These are phyloP conservation scores for Penicillium turbatum DNA, from an alignment of 495 filamentous ascomycete species.

Conservation along the genomic window DNA sequence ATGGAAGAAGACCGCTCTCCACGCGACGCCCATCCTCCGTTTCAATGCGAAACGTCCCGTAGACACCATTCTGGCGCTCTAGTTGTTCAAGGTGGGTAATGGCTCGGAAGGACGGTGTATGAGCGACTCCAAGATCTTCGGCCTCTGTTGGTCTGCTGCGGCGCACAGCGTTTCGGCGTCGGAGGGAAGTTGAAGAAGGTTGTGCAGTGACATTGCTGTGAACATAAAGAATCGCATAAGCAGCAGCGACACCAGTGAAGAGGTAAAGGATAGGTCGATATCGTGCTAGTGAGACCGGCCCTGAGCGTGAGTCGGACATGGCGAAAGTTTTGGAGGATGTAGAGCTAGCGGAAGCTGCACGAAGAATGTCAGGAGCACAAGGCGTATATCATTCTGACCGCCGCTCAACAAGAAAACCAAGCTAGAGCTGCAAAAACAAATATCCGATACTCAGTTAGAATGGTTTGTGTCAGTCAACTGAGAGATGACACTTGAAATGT, in stretches of 20 bases:
- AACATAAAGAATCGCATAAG: constrained; percentile 47
- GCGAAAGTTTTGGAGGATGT: constrained; percentile 24
- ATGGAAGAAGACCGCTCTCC: constrained; percentile 45
- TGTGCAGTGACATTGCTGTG: constrained; percentile 34
- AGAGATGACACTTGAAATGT: constrained; percentile 2
- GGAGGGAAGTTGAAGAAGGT: constrained; percentile 32
- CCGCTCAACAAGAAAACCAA: background rate
- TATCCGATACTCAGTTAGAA: background rate
- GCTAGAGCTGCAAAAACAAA: background rate
- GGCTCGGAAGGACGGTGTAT: constrained; percentile 39
- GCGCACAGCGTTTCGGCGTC: constrained; percentile 46
- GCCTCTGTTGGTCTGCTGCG: constrained; percentile 34
- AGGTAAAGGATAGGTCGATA: constrained; percentile 50
- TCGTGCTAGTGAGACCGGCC: constrained; percentile 38
- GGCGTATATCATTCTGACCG: constrained; percentile 7
- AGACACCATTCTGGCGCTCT: constrained; percentile 45
- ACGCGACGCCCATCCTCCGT: constrained; percentile 46
- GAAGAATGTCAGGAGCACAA: constrained; percentile 14
- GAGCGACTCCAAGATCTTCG: constrained; percentile 20
- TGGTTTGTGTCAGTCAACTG: background rate
- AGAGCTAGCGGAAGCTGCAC: constrained; percentile 18
- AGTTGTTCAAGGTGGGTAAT: constrained; percentile 44
- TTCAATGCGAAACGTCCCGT: constrained; percentile 47
- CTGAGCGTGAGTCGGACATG: constrained; percentile 36
- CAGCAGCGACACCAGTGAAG: constrained; percentile 46